These are phyloP conservation scores for Leishmania tarentolae DNA, from an alignment of 208 protist genomes.

Conservation along the genomic window DNA sequence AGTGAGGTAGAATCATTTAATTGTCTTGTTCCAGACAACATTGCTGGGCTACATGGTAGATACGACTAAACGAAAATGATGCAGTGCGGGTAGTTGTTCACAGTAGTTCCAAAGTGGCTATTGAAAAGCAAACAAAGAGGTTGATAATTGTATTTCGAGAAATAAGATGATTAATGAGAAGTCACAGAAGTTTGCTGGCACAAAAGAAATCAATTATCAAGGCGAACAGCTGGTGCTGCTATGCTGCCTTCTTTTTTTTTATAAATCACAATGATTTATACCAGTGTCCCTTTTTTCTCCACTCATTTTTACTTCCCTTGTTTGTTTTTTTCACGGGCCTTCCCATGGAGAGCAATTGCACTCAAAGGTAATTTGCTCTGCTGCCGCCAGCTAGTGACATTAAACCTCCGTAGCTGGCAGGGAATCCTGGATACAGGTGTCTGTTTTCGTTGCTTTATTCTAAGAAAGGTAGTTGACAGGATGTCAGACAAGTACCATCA, in stretches of 20 bases:
- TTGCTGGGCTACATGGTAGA: background rate
- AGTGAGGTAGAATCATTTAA: too few relatives aligned
- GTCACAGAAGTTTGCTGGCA: background rate
- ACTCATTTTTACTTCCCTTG: background rate
- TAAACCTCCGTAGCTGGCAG: background rate
- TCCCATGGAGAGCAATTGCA: background rate
- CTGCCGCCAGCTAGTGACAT: background rate
- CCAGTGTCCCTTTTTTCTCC: background rate
- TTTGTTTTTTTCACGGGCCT: background rate
- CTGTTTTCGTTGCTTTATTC: slow-evolving; percentile 1
- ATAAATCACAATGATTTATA: background rate
- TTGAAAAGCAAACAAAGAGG: background rate
- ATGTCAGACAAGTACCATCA: slow-evolving; percentile 81
- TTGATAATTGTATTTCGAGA: background rate
- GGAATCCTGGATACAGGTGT: background rate
- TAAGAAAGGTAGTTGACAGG: background rate
- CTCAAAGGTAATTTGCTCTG: background rate
- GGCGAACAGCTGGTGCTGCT: too few relatives aligned
- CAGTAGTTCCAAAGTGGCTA: background rate
- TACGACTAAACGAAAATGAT: background rate
- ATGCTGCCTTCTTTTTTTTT: background rate
- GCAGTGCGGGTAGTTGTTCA: background rate
- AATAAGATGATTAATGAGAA: background rate
- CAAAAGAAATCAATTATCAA: background rate
- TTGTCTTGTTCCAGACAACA: background rate